Conservation (phyloP, 116 monocot genomes). For the Trichopus zeylanicus region DNA sequence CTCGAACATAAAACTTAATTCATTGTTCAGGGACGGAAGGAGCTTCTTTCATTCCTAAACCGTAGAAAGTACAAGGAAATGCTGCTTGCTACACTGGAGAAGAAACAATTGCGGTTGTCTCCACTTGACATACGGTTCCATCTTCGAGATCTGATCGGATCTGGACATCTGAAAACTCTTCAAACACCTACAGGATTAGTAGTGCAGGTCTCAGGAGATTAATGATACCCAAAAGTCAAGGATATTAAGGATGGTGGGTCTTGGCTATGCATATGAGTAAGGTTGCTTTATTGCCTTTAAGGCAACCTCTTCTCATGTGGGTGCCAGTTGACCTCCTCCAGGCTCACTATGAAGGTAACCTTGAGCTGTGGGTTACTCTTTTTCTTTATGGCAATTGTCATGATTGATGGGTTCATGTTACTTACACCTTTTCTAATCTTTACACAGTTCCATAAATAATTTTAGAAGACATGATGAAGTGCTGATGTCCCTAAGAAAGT, state of each 20-base stretch:
- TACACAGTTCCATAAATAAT: not conserved
- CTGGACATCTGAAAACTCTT: slow-evolving; percentile 63
- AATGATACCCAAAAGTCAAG: too few relatives aligned
- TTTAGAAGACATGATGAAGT: not conserved
- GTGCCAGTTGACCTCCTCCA: too few relatives aligned
- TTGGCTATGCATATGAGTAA: too few relatives aligned
- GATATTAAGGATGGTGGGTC: too few relatives aligned
- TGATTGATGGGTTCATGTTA: too few relatives aligned
- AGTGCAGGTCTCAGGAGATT: slow-evolving; percentile 38
- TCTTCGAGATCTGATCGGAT: slow-evolving; percentile 84
- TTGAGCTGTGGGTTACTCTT: too few relatives aligned
- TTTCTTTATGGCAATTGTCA: too few relatives aligned
- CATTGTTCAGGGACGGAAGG: slow-evolving; percentile 63
- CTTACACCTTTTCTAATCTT: too few relatives aligned
- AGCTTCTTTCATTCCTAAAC: slow-evolving; percentile 57
- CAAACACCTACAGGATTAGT: slow-evolving; percentile 64
- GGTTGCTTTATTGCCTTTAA: too few relatives aligned
- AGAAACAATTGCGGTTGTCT: slow-evolving; percentile 56
- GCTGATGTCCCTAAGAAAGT: not conserved
- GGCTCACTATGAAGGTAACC: too few relatives aligned
- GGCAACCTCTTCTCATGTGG: too few relatives aligned
- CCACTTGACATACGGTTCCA: slow-evolving; percentile 78
- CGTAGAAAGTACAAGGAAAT: slow-evolving; percentile 76
- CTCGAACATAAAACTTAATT: not conserved
- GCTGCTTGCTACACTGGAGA: slow-evolving; percentile 62